Evolutionary conservation across 257 asterid species (phyloP), one percentile per base, ranked within the genome.

Genomic region (Paulownia fortunei): DNA sequence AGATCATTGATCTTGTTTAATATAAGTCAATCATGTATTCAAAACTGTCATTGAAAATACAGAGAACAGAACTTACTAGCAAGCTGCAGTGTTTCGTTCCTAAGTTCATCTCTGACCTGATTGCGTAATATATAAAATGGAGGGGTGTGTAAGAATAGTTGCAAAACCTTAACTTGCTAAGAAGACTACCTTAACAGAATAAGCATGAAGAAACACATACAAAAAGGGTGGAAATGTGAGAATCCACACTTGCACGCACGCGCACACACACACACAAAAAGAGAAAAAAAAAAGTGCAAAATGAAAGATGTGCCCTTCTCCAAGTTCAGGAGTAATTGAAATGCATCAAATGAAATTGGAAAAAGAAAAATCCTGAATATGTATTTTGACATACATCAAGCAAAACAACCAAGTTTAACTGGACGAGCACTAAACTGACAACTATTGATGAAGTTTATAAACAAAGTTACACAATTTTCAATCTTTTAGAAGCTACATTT

Each of bases 101-200:
- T 86, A 75, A 96, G 92, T 39, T 93, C 99, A 82, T 89, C 97
- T 72, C 93, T 90, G 24, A 96, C 97, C 99, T 95, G 84, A 69
- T 72, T 64, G 82, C 59, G 64, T 39, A 69, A 75, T 47, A 74
- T 41, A 73, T 55, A 74, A 66, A 49, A 62, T 32, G 49, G 62
- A 72, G 30, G 39, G 30, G 36, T 60, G 74, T 19, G 69, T 74
- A 78, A 81, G 52, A 73, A 56, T 56, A 76, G 62, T 47, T 72
- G 41, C 47, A 72, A 63, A 64, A 74, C 30, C 6, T 42, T 34
- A 62, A 72, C 26, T 34, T 52, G 55, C 66, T 69, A 60, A 26
- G 24, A 60, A 27, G 24, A n/a, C 63, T 42, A 39, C 36, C 39
- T 66, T 27, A 58, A 62, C 9, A 26, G 32, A 34, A 77, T 32